Conservation (phyloP, 306 rosid genomes). For the Acacia crassicarpa region DNA sequence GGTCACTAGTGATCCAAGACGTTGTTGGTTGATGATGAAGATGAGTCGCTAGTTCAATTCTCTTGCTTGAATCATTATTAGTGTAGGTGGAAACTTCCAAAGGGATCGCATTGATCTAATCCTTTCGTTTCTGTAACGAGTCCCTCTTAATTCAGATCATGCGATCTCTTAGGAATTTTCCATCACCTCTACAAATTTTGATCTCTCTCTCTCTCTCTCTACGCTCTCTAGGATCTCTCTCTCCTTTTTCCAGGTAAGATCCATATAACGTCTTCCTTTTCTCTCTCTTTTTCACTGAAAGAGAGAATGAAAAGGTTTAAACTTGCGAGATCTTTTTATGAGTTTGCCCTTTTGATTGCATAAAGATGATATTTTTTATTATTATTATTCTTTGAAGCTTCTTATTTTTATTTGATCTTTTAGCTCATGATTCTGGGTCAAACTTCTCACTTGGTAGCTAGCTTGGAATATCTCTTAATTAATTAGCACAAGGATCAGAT, state of each 20-base stretch:
- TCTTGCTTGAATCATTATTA: constrained; percentile 21
- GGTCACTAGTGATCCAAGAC: not conserved
- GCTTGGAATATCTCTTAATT: not conserved
- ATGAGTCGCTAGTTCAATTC: not conserved
- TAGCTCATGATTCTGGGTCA: not conserved
- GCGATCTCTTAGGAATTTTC: constrained; percentile 77
- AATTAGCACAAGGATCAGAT: not conserved
- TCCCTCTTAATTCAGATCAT: constrained; percentile 50
- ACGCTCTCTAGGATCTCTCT: not conserved
- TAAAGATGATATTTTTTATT: not conserved
- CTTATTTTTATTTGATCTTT: not conserved
- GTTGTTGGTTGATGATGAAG: not conserved
- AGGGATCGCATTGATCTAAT: constrained; percentile 95
- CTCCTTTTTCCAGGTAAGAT: constrained; percentile 8
- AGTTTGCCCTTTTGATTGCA: not conserved
- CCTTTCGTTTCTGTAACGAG: not conserved
- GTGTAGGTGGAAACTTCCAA: constrained; percentile 80
- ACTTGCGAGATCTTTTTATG: not conserved
- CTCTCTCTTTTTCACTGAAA: not conserved
- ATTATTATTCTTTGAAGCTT: not conserved
- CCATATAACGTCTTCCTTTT: not conserved
- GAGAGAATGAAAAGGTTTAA: not conserved
- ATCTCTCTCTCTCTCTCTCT: not conserved
- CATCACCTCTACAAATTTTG: constrained; percentile 36
- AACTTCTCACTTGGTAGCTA: not conserved